Percentiles rank a stretch among this genome's conserved stretches.
These are phyloP conservation scores for Trichoderma endophyticum DNA, from an alignment of 2,329 filamentous ascomycete species.

Conservation along the genomic window DNA sequence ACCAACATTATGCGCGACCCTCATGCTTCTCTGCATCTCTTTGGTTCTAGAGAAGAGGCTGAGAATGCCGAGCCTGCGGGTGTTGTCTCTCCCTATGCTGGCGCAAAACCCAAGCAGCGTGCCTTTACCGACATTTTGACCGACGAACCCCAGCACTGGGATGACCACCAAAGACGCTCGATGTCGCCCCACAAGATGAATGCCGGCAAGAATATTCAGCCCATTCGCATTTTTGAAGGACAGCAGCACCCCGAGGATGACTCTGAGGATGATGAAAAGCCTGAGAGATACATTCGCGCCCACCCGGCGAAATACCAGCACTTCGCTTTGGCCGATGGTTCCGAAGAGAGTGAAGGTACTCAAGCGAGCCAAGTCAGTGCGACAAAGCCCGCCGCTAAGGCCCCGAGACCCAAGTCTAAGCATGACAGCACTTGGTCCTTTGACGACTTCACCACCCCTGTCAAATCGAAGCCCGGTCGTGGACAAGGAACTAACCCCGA, in stretches of 20 bases:
- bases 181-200: conserved; percentile 51
- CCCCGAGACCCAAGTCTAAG: conserved; percentile 53
- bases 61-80: conserved; percentile 46
- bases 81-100: conserved; percentile 61
- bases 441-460: conserved; percentile 79
- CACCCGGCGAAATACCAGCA: conserved; percentile 80
- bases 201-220: conserved; percentile 58
- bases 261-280: conserved; percentile 40
- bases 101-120: conserved; percentile 61
- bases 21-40: conserved; percentile 71
- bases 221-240: conserved; percentile 62
- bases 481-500: conserved; percentile 50
- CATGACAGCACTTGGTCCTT: conserved; percentile 81
- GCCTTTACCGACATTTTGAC: conserved; percentile 69
- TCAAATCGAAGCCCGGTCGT: conserved; percentile 65
- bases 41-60: conserved; percentile 64
- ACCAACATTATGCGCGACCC: conserved; percentile 58
- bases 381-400: conserved; percentile 40
- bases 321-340: conserved; percentile 74
- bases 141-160: conserved; percentile 43
- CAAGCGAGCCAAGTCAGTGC: conserved; percentile 21
- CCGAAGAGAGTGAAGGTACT: conserved; percentile 44
- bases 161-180: conserved; percentile 52
- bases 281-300: conserved; percentile 54
- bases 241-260: conserved; percentile 41